Conservation (phyloP, 2,329 filamentous ascomycete species). For the Colletotrichum tamarilloi region DNA sequence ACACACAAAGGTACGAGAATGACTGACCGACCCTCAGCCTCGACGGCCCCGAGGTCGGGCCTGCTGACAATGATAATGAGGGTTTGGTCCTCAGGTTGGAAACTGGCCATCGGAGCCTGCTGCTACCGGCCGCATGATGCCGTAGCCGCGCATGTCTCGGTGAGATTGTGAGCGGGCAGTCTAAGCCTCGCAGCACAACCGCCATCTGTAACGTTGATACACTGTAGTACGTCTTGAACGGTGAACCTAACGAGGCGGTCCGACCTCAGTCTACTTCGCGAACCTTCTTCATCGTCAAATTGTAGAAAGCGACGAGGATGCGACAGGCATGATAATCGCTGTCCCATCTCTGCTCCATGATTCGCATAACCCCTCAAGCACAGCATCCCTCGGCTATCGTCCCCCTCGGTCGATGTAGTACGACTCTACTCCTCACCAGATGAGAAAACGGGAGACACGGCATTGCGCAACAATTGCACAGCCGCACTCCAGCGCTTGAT, state of each 20-base stretch:
- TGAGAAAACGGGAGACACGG: neutral
- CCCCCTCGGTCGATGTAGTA: neutral
- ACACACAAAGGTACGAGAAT: neutral
- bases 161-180: neutral
- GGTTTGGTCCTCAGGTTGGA: neutral
- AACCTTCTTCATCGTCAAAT: neutral
- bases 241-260: neutral
- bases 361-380: slow-evolving; percentile 2
- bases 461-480: slow-evolving; percentile 17
- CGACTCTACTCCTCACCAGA: neutral
- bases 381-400: slow-evolving; percentile 1
- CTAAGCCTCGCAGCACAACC: neutral
- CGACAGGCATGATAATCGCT: neutral
- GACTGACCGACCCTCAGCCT: neutral
- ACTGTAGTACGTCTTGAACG: neutral
- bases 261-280: neutral
- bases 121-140: neutral
- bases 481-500: slow-evolving; percentile 33
- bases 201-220: slow-evolving; percentile 4
- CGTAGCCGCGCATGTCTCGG: slow-evolving; percentile 16
- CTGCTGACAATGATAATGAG: neutral
- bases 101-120: neutral
- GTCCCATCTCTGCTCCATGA: neutral
- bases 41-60: slow-evolving; percentile 25
- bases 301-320: neutral